These are phyloP conservation scores for Fraxinus dipetala DNA, from an alignment of 305 asterid genomes.

Conservation along the genomic window DNA sequence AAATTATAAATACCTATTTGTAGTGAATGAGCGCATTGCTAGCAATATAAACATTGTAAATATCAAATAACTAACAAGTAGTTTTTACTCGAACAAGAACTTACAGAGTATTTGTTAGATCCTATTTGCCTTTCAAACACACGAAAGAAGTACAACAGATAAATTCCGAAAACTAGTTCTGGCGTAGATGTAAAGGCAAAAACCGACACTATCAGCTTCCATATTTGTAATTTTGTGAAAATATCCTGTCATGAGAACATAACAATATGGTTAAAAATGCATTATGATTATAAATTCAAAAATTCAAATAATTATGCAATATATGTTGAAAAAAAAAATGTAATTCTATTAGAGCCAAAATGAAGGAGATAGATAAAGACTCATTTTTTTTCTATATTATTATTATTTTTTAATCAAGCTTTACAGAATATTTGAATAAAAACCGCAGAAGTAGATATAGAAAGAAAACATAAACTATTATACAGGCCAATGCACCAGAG, in stretches of 20 bases:
- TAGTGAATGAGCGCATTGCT: not conserved
- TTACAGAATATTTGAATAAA: not conserved
- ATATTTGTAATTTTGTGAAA: constrained; percentile 75
- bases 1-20: not conserved
- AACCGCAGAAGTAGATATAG: not conserved
- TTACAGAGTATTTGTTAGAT: constrained; percentile 89
- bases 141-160: constrained; percentile 94
- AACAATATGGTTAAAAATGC: not conserved
- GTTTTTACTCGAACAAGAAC: constrained; percentile 33
- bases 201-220: constrained; percentile 89
- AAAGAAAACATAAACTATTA: not conserved
- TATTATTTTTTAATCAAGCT: not conserved
- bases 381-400: not conserved
- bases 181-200: constrained; percentile 94
- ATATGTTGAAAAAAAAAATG: not conserved
- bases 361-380: not conserved
- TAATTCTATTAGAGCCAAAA: not conserved
- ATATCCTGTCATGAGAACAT: constrained; percentile 67
- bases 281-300: not conserved
- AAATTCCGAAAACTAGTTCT: constrained; percentile 82
- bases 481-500: not conserved
- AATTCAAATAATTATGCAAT: not conserved
- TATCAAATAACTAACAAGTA: constrained; percentile 19
- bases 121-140: constrained; percentile 99
- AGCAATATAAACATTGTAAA: constrained; percentile 22